Conservation (phyloP, 2,329 filamentous ascomycete species). For the Dendrostoma leiphaemia region DNA sequence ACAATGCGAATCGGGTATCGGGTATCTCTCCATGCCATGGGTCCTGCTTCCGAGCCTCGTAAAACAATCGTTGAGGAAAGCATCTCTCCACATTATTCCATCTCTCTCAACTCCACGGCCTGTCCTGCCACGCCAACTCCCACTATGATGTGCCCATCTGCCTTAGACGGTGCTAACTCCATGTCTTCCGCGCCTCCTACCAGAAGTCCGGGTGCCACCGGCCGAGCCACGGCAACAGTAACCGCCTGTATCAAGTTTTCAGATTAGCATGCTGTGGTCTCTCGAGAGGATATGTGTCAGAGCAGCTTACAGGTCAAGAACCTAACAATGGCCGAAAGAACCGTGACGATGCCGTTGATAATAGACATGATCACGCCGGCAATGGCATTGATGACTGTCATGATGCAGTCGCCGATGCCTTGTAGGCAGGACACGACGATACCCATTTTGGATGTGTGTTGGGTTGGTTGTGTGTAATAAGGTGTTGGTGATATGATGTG, state of each 20-base stretch:
- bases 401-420: conserved; percentile 18
- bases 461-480: not conserved
- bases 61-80: no score
- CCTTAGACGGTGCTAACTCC: not conserved
- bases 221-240: not conserved
- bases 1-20: not conserved
- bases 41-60: no score
- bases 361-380: conserved; percentile 64
- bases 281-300: not conserved
- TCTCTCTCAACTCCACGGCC: not conserved
- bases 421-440: conserved; percentile 18
- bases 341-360: conserved; percentile 62
- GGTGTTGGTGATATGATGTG: not conserved
- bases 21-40: not conserved
- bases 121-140: not conserved
- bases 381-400: conserved; percentile 60
- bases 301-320: conserved; percentile 52
- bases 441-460: conserved; percentile 15
- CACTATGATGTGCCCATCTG: not conserved
- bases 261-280: not conserved
- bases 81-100: not conserved
- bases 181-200: not conserved
- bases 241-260: not conserved
- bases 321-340: conserved; percentile 65
- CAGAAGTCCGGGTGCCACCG: not conserved